Evolutionary conservation across 2,329 filamentous ascomycete species (phyloP).

Genomic region (Trichoderma endophyticum): DNA sequence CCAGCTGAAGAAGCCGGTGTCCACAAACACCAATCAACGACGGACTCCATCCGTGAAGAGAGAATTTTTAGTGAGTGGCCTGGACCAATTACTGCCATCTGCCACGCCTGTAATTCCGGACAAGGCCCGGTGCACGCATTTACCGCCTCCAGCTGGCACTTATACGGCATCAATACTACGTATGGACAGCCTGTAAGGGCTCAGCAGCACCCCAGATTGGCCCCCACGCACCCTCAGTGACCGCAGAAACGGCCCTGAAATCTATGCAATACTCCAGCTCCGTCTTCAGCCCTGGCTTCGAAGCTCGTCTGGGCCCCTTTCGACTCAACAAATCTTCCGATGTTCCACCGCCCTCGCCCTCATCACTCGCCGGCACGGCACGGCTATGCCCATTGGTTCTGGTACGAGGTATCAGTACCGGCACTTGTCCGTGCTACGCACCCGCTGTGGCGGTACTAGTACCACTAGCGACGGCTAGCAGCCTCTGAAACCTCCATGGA

Average conservation of each 20-base stretch:
- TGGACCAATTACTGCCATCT: background rate
- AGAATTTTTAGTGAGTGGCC: background rate
- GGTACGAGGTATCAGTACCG: background rate
- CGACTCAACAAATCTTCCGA: background rate
- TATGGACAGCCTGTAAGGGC: background rate
- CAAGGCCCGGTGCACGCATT: background rate
- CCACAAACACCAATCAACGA: background rate
- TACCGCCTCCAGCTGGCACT: background rate
- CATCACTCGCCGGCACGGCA: background rate
- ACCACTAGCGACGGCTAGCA: background rate
- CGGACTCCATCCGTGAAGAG: background rate
- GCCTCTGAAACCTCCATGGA: background rate
- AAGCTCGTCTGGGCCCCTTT: background rate
- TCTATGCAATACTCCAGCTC: background rate
- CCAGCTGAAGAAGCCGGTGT: background rate
- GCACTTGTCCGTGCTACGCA: background rate
- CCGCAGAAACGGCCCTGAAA: background rate
- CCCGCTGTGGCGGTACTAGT: background rate
- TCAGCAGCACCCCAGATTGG: slow-evolving; percentile 7
- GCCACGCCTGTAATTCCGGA: background rate
- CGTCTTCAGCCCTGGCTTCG: slow-evolving; percentile 9
- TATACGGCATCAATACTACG: background rate
- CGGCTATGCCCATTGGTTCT: background rate
- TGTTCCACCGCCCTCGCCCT: background rate
- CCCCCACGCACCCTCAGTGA: background rate